Conservation (phyloP, 1,139 yeast genomes). For the Zygotorulaspora mrakii region DNA sequence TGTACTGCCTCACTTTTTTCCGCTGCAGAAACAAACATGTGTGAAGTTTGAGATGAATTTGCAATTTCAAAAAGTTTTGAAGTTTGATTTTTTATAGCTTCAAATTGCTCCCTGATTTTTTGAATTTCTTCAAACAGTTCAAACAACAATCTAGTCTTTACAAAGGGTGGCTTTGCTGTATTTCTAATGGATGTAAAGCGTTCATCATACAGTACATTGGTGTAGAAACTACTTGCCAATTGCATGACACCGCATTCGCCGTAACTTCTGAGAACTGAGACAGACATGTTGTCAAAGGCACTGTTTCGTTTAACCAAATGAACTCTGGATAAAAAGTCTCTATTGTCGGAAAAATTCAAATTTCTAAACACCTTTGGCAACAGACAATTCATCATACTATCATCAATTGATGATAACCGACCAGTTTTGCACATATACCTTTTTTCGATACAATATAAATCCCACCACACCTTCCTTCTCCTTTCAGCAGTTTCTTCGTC, state of each 20-base stretch:
- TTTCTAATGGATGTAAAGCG: conserved; percentile 30
- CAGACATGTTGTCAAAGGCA: conserved; percentile 18
- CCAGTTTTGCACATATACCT: conserved; percentile 19
- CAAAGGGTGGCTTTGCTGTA: conserved; percentile 24
- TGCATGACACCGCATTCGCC: conserved; percentile 24
- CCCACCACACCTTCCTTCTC: conserved; percentile 34
- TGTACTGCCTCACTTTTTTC: conserved; percentile 17
- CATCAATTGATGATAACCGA: conserved; percentile 25
- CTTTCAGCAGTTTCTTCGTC: conserved; percentile 34
- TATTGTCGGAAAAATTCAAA: conserved; percentile 27
- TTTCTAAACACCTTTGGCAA: conserved; percentile 27
- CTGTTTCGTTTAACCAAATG: conserved; percentile 10
- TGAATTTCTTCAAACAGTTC: conserved; percentile 22
- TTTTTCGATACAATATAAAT: conserved; percentile 27
- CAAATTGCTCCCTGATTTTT: conserved; percentile 15
- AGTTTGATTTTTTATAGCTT: conserved; percentile 24
- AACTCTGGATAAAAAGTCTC: conserved; percentile 24
- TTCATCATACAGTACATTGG: conserved; percentile 26
- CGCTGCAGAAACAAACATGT: conserved; percentile 9
- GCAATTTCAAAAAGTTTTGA: conserved; percentile 23
- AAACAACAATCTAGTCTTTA: conserved; percentile 17
- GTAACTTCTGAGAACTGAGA: conserved; percentile 20
- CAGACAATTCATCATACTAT: conserved; percentile 27
- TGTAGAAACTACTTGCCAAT: conserved; percentile 22
- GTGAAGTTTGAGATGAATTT: conserved; percentile 5